phyloP scores from a whole-genome alignment of 2,329 filamentous ascomycete species.

The Zymoseptoria passerinii region DNA sequence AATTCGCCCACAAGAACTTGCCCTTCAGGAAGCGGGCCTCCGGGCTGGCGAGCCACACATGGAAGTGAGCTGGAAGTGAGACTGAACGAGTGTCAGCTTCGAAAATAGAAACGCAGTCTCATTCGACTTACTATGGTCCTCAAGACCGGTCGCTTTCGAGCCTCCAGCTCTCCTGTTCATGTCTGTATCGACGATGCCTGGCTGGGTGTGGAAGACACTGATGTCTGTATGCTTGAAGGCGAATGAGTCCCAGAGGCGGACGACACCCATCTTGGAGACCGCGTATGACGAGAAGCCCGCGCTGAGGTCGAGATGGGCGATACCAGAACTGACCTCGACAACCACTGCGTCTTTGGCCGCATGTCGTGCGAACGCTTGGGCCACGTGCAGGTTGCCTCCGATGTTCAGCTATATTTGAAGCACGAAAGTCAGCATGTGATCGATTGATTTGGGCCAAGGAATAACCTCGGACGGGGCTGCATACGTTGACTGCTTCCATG shows the following conservation, averaged over 20 bases:
- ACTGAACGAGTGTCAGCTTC: constrained; percentile 16
- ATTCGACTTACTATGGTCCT: constrained; percentile 3
- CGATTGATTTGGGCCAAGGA: background rate
- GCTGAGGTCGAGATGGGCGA: constrained; percentile 15
- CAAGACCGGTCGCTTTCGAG: constrained; percentile 1
- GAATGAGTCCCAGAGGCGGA: constrained; percentile 33
- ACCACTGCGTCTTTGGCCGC: constrained; percentile 16
- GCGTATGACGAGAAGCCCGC: constrained; percentile 25
- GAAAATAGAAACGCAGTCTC: background rate
- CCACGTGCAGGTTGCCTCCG: constrained; percentile 26
- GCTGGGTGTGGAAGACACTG: constrained; percentile 34
- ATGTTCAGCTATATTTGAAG: background rate
- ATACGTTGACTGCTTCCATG: constrained; percentile 21
- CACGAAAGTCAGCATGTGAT: background rate
- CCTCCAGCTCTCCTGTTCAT: constrained; percentile 22
- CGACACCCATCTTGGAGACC: constrained; percentile 30
- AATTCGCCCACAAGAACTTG: constrained; percentile 22
- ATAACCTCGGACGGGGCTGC: background rate
- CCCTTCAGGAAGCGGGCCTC: constrained; percentile 20
- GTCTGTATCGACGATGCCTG: constrained; percentile 35
- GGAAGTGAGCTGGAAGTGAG: constrained; percentile 25
- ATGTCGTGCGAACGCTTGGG: constrained; percentile 18
- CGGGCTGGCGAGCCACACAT: constrained; percentile 28
- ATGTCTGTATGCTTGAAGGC: constrained; percentile 31
- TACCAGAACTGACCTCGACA: constrained; percentile 6